These are phyloP conservation scores for Aspergillus sp. DNA, from an alignment of 2,329 filamentous ascomycete genomes.

Conservation along the genomic window DNA sequence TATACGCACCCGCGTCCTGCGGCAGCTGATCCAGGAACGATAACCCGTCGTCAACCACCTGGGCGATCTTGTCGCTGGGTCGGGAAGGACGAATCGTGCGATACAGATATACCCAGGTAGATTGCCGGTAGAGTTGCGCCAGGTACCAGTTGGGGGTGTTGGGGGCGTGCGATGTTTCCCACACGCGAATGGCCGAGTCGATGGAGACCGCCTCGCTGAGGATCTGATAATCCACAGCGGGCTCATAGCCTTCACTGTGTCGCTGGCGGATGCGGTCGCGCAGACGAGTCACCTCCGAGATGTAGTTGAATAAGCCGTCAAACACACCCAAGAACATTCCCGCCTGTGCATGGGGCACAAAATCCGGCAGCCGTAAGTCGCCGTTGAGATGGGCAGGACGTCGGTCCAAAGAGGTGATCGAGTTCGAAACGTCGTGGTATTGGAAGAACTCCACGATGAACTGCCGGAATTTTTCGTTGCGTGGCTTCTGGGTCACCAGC, in stretches of 20 bases:
- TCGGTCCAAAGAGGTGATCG: conserved; percentile 56
- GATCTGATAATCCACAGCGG: conserved; percentile 70
- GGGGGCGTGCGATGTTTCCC: conserved; percentile 62
- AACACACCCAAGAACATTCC: conserved; percentile 73
- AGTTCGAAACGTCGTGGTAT: conserved; percentile 68
- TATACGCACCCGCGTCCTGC: conserved; percentile 55
- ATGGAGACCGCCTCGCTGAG: conserved; percentile 73
- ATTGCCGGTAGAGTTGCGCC: conserved; percentile 61
- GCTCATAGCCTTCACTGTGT: conserved; percentile 61
- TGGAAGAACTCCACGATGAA: conserved; percentile 76
- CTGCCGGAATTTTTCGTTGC: conserved; percentile 68
- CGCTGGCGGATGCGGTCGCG: conserved; percentile 71
- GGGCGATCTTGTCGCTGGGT: conserved; percentile 55
- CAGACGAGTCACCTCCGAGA: conserved; percentile 75
- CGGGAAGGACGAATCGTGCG: conserved; percentile 59
- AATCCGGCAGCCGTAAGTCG: conserved; percentile 54
- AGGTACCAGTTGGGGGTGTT: conserved; percentile 55
- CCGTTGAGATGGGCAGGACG: conserved; percentile 53
- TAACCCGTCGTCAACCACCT: conserved; percentile 59
- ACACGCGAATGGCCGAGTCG: conserved; percentile 70
- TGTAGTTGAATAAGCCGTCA: conserved; percentile 75
- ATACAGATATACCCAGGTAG: conserved; percentile 63
- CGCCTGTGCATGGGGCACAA: conserved; percentile 55
- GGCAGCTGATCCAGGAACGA: conserved; percentile 56
- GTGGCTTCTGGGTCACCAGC: conserved; percentile 60